Conservation (phyloP, 805 yeast genomes). For the Spathaspora girioi region DNA sequence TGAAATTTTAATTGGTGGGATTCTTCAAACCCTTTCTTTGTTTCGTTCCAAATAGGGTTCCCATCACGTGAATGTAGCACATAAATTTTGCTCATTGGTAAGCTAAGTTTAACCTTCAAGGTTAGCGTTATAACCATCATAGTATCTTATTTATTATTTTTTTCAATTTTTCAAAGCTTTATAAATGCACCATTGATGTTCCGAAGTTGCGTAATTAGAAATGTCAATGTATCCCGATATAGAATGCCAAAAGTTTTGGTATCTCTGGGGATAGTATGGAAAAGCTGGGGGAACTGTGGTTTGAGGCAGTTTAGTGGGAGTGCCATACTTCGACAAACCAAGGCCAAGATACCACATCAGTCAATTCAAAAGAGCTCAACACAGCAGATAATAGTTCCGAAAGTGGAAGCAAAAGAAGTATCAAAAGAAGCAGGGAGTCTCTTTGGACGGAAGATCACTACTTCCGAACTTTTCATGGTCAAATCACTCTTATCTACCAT, state of each 20-base stretch:
- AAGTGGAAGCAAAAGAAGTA: background rate
- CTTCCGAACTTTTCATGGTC: conserved; percentile 54
- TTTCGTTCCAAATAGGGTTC: background rate
- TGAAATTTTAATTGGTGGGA: background rate
- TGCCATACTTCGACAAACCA: background rate
- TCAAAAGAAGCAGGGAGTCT: conserved; percentile 8
- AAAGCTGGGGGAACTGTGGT: background rate
- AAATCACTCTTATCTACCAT: conserved; percentile 63
- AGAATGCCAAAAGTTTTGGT: background rate
- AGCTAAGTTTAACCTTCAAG: background rate
- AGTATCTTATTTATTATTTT: too few species aligned
- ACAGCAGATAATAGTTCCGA: background rate
- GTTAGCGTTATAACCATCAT: background rate
- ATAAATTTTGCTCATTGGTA: background rate
- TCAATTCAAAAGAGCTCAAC: background rate
- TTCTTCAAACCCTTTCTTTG: background rate
- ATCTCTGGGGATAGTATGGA: background rate
- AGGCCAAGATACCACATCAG: background rate
- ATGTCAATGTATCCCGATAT: background rate
- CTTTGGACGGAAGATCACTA: conserved; percentile 26
- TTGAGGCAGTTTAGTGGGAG: background rate
- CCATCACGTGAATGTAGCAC: background rate
- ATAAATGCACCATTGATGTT: background rate
- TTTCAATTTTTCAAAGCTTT: background rate
- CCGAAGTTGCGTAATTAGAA: background rate